Evolutionary conservation across 352 stramenopile genomes (phyloP), one percentile per base, ranked within the genome.

Genomic region (Hyaloperonospora brassicae): DNA sequence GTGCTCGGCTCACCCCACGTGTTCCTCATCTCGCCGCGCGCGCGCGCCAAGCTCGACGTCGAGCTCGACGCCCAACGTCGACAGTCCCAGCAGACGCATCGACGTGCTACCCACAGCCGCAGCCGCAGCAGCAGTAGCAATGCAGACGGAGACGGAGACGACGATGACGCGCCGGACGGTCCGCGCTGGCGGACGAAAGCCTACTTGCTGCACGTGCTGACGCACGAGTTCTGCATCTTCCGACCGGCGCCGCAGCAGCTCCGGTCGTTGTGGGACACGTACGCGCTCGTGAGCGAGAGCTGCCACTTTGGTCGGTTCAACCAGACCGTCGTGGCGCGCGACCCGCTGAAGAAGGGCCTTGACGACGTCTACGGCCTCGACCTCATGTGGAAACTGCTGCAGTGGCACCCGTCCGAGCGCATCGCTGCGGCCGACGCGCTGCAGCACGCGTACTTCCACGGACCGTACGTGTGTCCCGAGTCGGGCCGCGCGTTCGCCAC

Each of bases 351-450:
- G 35, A 80, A 86, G 1, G 94, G 94, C 4, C 89, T 98, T 44
- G 72, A 88, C 59, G 73, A 89, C 45, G 48, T 53, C 0, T 93
- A 66, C 62, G 79, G 79, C 1, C 67, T 98, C 21, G 85, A 98
- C 73, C 68, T 98, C 22, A 88, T 98, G 54, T 97, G 86, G 83
- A 79, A 86, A 31, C 64, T 98, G 36, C 75, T 98, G 22, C 85
- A 94, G 27, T 98, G 86, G 85, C 73, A 98, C 72, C 93, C 95
- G 11, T 67, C 66, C 10, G 72, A 98, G 40, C 76, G 95, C 23
- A 95, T 98, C 31, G 70, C 71, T 23, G 76, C 80, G 0, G 41
- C 63, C 5, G 76, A 93, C 6, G 86, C 87, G 13, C 60, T 96
- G 13, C 54, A 86, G 42, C 87, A 96, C 57, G 82, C 86, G 7